A percentile compares a stretch with the other conserved stretches of the same genome.
Conservation (phyloP, 805 yeast species). For the Citeromyces nyonsensis region DNA sequence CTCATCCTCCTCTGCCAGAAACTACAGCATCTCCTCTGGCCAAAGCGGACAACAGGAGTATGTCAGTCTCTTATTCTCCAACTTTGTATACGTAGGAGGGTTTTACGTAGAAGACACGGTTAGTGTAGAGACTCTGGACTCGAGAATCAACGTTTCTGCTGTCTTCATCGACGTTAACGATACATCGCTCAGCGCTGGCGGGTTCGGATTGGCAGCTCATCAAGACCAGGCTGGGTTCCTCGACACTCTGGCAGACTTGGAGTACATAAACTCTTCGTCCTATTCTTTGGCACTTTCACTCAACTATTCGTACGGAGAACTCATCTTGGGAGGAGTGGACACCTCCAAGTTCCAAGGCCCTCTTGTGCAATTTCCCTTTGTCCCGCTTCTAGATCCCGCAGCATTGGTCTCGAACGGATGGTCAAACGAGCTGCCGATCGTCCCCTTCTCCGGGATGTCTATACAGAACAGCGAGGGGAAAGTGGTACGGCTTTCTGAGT, state of each 20-base stretch:
- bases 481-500: constrained; percentile 11
- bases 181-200: constrained; percentile 22
- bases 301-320: constrained; percentile 12
- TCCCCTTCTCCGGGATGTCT: constrained; percentile 30
- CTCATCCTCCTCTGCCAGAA: constrained; percentile 8
- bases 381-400: constrained; percentile 19
- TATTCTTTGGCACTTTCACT: constrained; percentile 27
- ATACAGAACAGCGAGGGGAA: constrained; percentile 10
- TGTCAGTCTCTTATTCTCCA: no score
- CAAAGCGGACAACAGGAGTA: no score
- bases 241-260: constrained; percentile 13
- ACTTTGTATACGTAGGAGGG: neutral
- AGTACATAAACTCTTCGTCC: constrained; percentile 18
- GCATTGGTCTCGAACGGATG: constrained; percentile 9
- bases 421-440: constrained; percentile 16
- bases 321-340: constrained; percentile 49
- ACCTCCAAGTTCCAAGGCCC: constrained; percentile 26
- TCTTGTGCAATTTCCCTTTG: constrained; percentile 29
- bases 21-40: constrained; percentile 3
- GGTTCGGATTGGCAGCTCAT: constrained; percentile 26
- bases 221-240: constrained; percentile 13
- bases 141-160: constrained; percentile 10
- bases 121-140: constrained; percentile 3
- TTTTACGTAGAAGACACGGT: constrained; percentile 4
- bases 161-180: constrained; percentile 19